Evolutionary conservation across 345 rosid species (phyloP), one percentile per base, ranked within the genome.

Genomic region (Pugionium dolabratum): DNA sequence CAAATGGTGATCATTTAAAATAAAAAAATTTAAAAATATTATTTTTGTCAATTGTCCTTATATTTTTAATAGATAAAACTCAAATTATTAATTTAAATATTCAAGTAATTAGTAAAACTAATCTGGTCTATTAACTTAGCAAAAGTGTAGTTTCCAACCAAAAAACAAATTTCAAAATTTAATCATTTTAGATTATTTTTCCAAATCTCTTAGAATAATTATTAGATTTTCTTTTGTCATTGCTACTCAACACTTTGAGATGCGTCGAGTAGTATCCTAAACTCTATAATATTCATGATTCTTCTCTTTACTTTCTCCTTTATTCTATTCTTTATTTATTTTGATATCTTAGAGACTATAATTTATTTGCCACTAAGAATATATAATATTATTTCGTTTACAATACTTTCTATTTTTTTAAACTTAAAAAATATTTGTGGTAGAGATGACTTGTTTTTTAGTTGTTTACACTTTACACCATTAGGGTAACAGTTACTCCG

Each of bases 221-320:
- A 57, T 31, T 39, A 10, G 10, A 34, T 44, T 33, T 5, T 36
- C 30, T 55, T 55, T 56, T 28, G 28, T 34, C 27, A n/a, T 51
- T n/a, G 47, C 6, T 37, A 61, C 66, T 44, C 34, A 52, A 52
- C 2, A 3, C n/a, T 48, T 6, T 7, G 9, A 54, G 63, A 71
- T 54, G 69, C 58, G 58, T 62, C 4, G 31, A 62, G 58, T 54
- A 25, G 52, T 39, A 45, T 62, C 55, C 62, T 18, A 46, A 54
- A 18, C 75, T 70, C 62, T 45, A 46, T 44, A 44, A 52, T 29
- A 54, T 54, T 70, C 67, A 71, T 63, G 59, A 64, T 64, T 46
- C 69, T 34, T 41, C 46, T 49, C 37, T 26, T 31, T 66, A 44
- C 48, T 37, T 66, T 39, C 46, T 59, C 9, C 25, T 52, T 69